Percentiles rank a stretch among this genome's conserved stretches.
Conservation (phyloP, 352 stramenopile species). For the Phytopythium oedochilum region DNA sequence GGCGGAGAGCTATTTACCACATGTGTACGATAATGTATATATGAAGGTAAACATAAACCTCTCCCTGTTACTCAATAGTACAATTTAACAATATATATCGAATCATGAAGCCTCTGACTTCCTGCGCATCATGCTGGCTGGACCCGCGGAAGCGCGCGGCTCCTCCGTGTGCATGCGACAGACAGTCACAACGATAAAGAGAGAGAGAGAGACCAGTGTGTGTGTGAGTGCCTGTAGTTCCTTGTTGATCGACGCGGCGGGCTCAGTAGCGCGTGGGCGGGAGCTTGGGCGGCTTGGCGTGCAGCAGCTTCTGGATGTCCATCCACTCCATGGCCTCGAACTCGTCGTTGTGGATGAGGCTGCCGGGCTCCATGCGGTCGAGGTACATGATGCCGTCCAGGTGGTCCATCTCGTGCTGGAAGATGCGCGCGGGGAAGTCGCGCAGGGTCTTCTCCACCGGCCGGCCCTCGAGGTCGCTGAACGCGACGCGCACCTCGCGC, state of each 20-base stretch:
- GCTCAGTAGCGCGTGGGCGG: slow-evolving; percentile 1
- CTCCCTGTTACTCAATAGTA: too few species aligned
- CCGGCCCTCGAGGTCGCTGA: slow-evolving; percentile 43
- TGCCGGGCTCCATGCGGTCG: slow-evolving; percentile 59
- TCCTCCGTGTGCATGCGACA: background rate
- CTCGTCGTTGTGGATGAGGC: slow-evolving; percentile 82
- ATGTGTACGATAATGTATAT: background rate
- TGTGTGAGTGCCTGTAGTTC: too few species aligned
- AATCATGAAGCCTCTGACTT: background rate
- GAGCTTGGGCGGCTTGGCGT: slow-evolving; percentile 2
- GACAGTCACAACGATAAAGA: background rate
- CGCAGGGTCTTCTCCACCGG: slow-evolving; percentile 47
- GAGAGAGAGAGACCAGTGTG: too few species aligned
- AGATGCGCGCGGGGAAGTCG: slow-evolving; percentile 78
- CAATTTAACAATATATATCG: too few species aligned
- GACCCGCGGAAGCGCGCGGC: background rate
- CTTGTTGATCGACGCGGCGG: too few species aligned
- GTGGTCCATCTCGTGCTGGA: slow-evolving; percentile 83
- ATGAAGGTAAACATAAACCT: too few species aligned
- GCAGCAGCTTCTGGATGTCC: slow-evolving; percentile 58
- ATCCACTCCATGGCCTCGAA: slow-evolving; percentile 60
- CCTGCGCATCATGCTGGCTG: background rate
- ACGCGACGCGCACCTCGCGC: slow-evolving; percentile 63
- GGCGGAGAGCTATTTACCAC: background rate
- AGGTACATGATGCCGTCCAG: slow-evolving; percentile 75